These are phyloP conservation scores for Apophysomyces trapeziformis DNA, from an alignment of 371 early-diverging fungal species.

Conservation along the genomic window DNA sequence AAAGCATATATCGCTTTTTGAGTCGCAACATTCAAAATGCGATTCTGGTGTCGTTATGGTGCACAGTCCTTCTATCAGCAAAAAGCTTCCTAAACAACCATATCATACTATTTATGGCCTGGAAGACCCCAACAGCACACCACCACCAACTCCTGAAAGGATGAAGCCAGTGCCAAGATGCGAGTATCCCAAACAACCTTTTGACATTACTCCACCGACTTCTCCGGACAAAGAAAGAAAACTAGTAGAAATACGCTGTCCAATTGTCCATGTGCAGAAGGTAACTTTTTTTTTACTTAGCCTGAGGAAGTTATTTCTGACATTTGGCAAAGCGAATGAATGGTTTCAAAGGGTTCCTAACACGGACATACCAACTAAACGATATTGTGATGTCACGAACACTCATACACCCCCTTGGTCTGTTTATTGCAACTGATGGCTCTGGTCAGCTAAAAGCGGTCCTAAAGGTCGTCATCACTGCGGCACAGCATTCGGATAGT, in stretches of 20 bases:
- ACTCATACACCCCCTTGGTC: slow-evolving; percentile 16
- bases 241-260: background rate
- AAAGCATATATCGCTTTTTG: background rate
- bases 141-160: background rate
- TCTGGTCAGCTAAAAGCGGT: slow-evolving; percentile 26
- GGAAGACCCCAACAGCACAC: background rate
- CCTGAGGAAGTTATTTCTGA: background rate
- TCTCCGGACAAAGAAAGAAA: slow-evolving; percentile 12
- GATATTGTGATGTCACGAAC: slow-evolving; percentile 25
- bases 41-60: background rate
- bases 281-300: slow-evolving; percentile 5
- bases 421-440: slow-evolving; percentile 26
- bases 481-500: background rate
- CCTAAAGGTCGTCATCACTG: slow-evolving; percentile 19
- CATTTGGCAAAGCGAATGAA: slow-evolving; percentile 19
- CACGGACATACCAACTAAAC: slow-evolving; percentile 30
- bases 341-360: slow-evolving; percentile 26
- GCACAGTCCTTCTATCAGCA: background rate
- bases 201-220: slow-evolving; percentile 16
- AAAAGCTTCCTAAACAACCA: background rate
- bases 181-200: background rate
- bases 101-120: background rate
- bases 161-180: background rate
- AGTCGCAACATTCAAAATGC: background rate
- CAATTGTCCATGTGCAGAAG: slow-evolving; percentile 26